These are phyloP conservation scores for Acorus calamus DNA, from an alignment of 106 monocot genomes.

Conservation along the genomic window DNA sequence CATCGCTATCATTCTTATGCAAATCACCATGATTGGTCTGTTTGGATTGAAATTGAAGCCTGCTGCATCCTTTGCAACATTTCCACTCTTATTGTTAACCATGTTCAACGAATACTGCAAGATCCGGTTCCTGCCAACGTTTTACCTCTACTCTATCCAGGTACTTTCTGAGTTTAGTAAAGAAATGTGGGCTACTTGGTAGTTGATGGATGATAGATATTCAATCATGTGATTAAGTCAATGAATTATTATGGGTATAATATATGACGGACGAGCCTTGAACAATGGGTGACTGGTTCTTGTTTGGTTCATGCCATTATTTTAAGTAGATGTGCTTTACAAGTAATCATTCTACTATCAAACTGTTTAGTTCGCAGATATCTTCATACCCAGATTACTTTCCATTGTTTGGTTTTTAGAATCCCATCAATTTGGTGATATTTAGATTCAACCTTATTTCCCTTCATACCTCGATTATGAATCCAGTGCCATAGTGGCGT, in stretches of 20 bases:
- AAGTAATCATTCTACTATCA: no score
- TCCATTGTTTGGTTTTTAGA: no score
- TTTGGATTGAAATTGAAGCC: slow-evolving; percentile 65
- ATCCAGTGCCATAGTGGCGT: no score
- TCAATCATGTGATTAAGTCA: background rate
- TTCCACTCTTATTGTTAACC: slow-evolving; percentile 33
- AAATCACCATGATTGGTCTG: slow-evolving; percentile 62
- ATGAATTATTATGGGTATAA: background rate
- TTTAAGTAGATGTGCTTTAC: background rate
- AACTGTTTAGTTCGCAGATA: no score
- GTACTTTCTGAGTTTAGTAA: slow-evolving; percentile 8
- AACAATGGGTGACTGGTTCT: background rate
- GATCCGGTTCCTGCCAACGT: slow-evolving; percentile 49
- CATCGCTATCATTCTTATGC: slow-evolving; percentile 48
- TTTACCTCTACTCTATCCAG: slow-evolving; percentile 31
- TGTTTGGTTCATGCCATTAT: background rate
- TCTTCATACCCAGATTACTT: no score
- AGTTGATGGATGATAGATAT: background rate
- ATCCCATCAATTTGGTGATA: no score
- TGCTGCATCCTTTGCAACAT: slow-evolving; percentile 53
- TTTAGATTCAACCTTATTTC: no score
- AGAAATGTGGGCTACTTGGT: background rate
- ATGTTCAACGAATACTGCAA: slow-evolving; percentile 74
- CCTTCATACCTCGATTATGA: no score
- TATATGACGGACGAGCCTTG: background rate